Conservation (phyloP, 177 flowering plant genomes). For the Tripterygium wilfordii region DNA sequence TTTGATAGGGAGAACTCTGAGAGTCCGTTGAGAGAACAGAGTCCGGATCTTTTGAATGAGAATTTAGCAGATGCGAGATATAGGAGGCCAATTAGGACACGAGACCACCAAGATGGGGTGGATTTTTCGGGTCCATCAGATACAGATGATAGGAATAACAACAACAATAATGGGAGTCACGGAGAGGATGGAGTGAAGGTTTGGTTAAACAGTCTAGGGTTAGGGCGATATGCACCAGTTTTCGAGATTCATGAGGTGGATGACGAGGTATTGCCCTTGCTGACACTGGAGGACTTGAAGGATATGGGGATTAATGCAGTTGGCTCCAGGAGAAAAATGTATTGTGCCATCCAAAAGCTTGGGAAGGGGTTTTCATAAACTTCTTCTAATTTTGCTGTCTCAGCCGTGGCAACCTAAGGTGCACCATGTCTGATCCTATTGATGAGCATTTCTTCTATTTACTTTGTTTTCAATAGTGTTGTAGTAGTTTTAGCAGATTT, state of each 20-base stretch:
- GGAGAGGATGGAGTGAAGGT: conserved; percentile 51
- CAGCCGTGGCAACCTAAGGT: too few species aligned
- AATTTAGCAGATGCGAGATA: conserved; percentile 20
- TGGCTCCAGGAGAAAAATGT: conserved; percentile 77
- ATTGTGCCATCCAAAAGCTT: conserved; percentile 63
- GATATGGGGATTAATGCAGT: conserved; percentile 85
- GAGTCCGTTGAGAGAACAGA: conserved; percentile 42
- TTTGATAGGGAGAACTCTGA: conserved; percentile 35
- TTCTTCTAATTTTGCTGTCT: too few species aligned
- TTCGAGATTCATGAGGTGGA: conserved; percentile 85
- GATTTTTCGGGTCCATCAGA: conserved; percentile 46
- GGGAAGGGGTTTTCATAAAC: conserved; percentile 63
- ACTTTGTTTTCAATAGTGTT: too few species aligned
- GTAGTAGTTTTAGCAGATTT: too few species aligned
- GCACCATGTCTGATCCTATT: too few species aligned
- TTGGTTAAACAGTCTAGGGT: conserved; percentile 61
- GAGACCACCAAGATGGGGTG: conserved; percentile 31
- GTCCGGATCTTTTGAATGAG: conserved; percentile 32
- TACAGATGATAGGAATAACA: conserved; percentile 32
- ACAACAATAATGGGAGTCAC: conserved; percentile 27
- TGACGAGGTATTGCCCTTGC: conserved; percentile 68
- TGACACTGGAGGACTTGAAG: conserved; percentile 78
- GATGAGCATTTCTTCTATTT: too few species aligned
- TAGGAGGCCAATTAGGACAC: conserved; percentile 23
- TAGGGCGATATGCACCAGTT: conserved; percentile 60